Evolutionary conservation across 1,139 yeast genomes (phyloP).

Genomic region (Casaregolazyma lundiana): DNA sequence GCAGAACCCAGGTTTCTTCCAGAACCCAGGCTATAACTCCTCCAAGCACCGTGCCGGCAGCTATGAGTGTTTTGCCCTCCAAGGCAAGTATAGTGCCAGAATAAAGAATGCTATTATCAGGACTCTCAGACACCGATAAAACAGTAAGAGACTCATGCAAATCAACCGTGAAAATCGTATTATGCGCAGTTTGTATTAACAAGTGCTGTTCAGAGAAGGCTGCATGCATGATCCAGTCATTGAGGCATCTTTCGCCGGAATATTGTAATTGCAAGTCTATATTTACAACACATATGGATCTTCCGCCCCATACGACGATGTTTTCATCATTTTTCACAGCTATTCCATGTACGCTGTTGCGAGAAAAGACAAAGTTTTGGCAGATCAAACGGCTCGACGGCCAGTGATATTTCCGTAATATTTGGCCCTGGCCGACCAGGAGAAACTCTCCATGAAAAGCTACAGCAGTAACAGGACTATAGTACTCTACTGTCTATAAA

Average conservation of each 20-base stretch:
- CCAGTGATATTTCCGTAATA: conserved; percentile 51
- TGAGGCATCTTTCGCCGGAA: conserved; percentile 45
- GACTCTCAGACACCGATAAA: conserved; percentile 45
- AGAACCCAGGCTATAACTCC: conserved; percentile 73
- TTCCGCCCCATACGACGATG: conserved; percentile 64
- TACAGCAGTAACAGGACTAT: conserved; percentile 74
- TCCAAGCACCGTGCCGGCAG: conserved; percentile 91
- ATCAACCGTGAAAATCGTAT: conserved; percentile 54
- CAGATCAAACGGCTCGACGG: conserved; percentile 38
- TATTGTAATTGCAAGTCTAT: conserved; percentile 10
- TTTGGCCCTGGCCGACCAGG: conserved; percentile 75
- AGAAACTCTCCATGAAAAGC: conserved; percentile 41
- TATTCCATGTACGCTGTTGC: conserved; percentile 80
- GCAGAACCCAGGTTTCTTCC: conserved; percentile 41
- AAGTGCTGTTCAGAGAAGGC: conserved; percentile 39
- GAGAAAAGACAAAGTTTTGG: conserved; percentile 48
- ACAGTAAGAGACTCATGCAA: conserved; percentile 27
- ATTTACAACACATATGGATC: conserved; percentile 53
- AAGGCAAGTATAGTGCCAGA: conserved; percentile 66
- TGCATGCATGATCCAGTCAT: conserved; percentile 74
- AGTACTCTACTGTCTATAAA: conserved; percentile 36
- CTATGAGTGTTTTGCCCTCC: conserved; percentile 47
- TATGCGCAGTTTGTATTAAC: conserved; percentile 74
- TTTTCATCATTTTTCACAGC: conserved; percentile 34
- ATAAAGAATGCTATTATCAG: conserved; percentile 78